These are phyloP conservation scores for Solanum hybrid DNA, from an alignment of 305 asterid genomes.

Conservation along the genomic window DNA sequence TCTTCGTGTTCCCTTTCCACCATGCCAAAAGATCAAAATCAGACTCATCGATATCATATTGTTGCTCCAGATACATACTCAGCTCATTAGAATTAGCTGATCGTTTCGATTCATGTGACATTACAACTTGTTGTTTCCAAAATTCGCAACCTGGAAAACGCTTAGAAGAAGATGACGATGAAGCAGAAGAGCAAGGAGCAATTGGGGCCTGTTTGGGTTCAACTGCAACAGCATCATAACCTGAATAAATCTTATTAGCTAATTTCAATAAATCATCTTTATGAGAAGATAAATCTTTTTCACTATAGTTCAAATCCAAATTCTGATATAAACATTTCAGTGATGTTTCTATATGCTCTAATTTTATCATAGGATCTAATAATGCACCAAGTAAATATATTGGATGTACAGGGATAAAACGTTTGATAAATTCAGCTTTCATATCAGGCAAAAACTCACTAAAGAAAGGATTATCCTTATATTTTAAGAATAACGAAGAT, in stretches of 20 bases:
- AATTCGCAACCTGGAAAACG: neutral
- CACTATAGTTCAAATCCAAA: neutral
- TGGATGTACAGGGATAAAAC: neutral
- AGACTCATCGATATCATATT: neutral
- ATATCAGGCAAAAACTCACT: neutral
- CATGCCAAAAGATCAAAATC: neutral
- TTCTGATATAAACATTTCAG: neutral
- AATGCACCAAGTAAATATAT: neutral
- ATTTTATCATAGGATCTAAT: neutral
- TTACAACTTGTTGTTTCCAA: neutral
- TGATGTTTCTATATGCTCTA: neutral
- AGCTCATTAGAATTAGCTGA: neutral
- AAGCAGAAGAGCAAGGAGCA: neutral
- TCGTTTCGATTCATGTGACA: neutral
- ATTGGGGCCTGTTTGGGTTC: neutral
- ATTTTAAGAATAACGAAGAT: neutral
- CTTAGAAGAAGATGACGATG: neutral
- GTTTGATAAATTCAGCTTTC: neutral
- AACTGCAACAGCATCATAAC: neutral
- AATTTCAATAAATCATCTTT: neutral
- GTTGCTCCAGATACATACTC: neutral
- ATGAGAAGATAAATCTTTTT: neutral
- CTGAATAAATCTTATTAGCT: neutral
- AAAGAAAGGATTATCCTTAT: neutral
- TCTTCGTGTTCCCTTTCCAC: neutral